Evolutionary conservation across 768 basidiomycete species (phyloP).

Genomic region (Leucosporidium yakuticum): DNA sequence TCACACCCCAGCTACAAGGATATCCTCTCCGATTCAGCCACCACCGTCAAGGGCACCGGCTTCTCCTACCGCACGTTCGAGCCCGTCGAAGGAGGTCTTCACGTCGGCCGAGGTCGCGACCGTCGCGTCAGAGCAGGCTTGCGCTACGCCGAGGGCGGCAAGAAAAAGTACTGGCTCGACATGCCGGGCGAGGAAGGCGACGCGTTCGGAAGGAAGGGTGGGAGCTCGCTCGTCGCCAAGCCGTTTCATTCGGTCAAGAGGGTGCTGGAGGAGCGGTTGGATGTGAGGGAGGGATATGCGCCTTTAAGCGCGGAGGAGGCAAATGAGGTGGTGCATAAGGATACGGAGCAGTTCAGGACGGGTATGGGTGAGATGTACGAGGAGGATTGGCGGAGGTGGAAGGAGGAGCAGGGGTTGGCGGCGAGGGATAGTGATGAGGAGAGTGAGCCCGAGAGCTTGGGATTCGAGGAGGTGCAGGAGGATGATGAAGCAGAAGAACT

Average conservation of each 20-base stretch:
- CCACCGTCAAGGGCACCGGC: slow-evolving; percentile 76
- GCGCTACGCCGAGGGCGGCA: slow-evolving; percentile 83
- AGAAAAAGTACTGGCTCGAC: slow-evolving; percentile 92
- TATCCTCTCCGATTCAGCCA: slow-evolving; percentile 74
- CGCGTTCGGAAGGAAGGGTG: slow-evolving; percentile 45
- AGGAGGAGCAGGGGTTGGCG: slow-evolving; percentile 15
- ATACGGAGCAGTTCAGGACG: slow-evolving; percentile 34
- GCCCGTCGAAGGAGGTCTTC: slow-evolving; percentile 86
- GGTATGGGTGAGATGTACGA: slow-evolving; percentile 47
- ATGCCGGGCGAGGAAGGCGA: slow-evolving; percentile 45
- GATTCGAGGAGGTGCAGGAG: slow-evolving; percentile 63
- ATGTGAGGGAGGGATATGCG: slow-evolving; percentile 61
- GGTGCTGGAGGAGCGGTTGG: slow-evolving; percentile 41
- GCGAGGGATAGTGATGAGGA: slow-evolving; percentile 43
- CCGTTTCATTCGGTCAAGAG: slow-evolving; percentile 36
- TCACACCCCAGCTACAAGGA: slow-evolving; percentile 51
- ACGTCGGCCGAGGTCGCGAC: slow-evolving; percentile 72
- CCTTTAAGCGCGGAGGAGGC: slow-evolving; percentile 65
- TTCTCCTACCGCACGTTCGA: slow-evolving; percentile 97
- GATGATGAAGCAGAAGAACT: slow-evolving; percentile 61
- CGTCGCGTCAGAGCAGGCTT: slow-evolving; percentile 84
- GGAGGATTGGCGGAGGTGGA: slow-evolving; percentile 41
- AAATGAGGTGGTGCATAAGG: slow-evolving; percentile 56
- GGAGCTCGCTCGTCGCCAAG: slow-evolving; percentile 24
- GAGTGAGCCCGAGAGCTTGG: slow-evolving; percentile 51